phyloP scores from a whole-genome alignment of 73 alveolate species.

The Blepharisma stoltei region DNA sequence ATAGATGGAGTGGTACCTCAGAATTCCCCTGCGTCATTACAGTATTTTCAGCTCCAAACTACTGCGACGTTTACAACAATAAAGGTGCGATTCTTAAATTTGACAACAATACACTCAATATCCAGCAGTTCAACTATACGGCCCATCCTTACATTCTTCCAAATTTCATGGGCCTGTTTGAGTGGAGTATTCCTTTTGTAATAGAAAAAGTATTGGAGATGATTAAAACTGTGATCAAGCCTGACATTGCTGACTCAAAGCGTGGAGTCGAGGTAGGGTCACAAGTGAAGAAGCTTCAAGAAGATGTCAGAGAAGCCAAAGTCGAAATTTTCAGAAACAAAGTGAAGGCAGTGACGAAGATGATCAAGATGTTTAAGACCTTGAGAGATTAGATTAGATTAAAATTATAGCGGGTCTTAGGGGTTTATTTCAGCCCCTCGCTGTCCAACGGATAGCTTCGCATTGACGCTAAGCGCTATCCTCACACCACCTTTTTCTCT shows the following conservation, averaged over 20 bases:
- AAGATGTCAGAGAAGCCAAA: slow-evolving; percentile 32
- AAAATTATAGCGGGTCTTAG: too few species aligned
- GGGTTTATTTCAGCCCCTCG: too few species aligned
- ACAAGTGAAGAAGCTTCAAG: slow-evolving; percentile 30
- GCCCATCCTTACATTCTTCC: slow-evolving; percentile 84
- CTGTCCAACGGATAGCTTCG: too few species aligned
- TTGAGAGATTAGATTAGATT: slow-evolving; percentile 40
- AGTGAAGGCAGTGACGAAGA: slow-evolving; percentile 61
- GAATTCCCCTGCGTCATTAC: slow-evolving; percentile 82
- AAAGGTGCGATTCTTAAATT: slow-evolving; percentile 75
- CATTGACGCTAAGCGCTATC: too few species aligned
- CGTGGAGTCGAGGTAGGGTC: slow-evolving; percentile 44
- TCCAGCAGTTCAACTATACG: slow-evolving; percentile 72
- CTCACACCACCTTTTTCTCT: too few species aligned
- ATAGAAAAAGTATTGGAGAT: slow-evolving; percentile 71
- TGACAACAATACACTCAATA: slow-evolving; percentile 66
- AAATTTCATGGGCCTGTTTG: slow-evolving; percentile 71
- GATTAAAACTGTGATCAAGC: slow-evolving; percentile 59
- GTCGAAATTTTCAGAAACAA: slow-evolving; percentile 56
- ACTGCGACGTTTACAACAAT: slow-evolving; percentile 78
- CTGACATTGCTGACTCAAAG: slow-evolving; percentile 58
- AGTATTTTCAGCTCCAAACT: slow-evolving; percentile 87
- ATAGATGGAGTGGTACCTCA: slow-evolving; percentile 79
- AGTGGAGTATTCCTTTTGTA: slow-evolving; percentile 84
- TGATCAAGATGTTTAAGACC: slow-evolving; percentile 58